Percentiles rank a stretch among this genome's conserved stretches.
These are phyloP conservation scores for Vigna hirtella DNA, from an alignment of 306 rosid genomes.

Conservation along the genomic window DNA sequence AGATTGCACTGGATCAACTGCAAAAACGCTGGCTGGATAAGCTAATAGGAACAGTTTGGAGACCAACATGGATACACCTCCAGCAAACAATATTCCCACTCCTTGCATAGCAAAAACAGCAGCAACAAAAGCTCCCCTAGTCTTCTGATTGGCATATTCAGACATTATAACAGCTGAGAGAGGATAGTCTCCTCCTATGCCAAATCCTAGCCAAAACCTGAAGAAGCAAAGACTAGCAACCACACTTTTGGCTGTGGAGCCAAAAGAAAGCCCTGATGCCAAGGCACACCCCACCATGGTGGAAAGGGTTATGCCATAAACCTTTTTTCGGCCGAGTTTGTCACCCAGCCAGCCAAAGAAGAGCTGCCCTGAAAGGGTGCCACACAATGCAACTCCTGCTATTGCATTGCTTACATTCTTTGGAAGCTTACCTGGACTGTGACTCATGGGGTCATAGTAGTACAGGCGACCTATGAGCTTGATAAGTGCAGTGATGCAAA, in stretches of 20 bases:
- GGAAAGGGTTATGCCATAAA: conserved; percentile 61
- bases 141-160: conserved; percentile 61
- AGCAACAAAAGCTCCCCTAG: conserved; percentile 66
- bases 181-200: conserved; percentile 74
- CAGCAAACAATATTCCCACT: conserved; percentile 68
- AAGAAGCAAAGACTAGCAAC: conserved; percentile 62
- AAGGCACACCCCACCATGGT: conserved; percentile 69
- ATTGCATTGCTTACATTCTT: conserved; percentile 55
- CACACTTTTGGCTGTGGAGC: conserved; percentile 57
- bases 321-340: conserved; percentile 64
- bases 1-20: conserved; percentile 38
- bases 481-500: conserved; percentile 62
- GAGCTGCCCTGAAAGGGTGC: conserved; percentile 62
- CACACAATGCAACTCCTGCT: conserved; percentile 62
- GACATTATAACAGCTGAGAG: conserved; percentile 85
- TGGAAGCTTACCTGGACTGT: conserved; percentile 57
- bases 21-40: conserved; percentile 45
- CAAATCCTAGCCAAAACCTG: conserved; percentile 65
- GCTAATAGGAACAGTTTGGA: conserved; percentile 42
- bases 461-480: conserved; percentile 66
- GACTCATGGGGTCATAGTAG: conserved; percentile 48
- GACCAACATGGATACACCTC: conserved; percentile 58
- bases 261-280: conserved; percentile 65
- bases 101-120: conserved; percentile 86
- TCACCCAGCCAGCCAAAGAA: conserved; percentile 79